Base-by-base conservation (phyloP, 495 filamentous ascomycete species). In the Talaromyces borbonicus region DNA sequence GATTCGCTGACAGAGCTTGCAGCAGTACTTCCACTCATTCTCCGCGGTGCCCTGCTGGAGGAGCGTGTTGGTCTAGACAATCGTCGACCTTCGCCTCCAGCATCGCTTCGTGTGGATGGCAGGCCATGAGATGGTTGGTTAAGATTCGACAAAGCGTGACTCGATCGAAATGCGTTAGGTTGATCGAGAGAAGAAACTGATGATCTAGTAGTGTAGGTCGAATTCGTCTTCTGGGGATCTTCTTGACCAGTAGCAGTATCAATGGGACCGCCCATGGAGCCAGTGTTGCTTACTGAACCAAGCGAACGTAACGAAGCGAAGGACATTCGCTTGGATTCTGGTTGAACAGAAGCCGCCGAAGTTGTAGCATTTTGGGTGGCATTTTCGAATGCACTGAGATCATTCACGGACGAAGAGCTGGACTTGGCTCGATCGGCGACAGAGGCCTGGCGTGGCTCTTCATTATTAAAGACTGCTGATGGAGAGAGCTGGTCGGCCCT, bases 11-110 rank as follows among this genome's bases (percentile, higher is more conserved):
- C 56, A 27, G 79, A 89, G 62, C 85, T 89, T 30, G 81, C 75
- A 20, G 66, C 80, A 47, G 82, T 88, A 55, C 85, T 89, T 16
- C 78, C 80, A 58, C 84, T 89, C 43, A 88, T 75, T 50, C 86
- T 73, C 48, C 85, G 71, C 53, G 82, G 79, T 11, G 80, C 79
- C 39, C 84, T 75, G 56, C 85, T 89, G 23, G 86, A 75, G 27
- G 85, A 87, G 49, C 79, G 73, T 25, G 65, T 69, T 18, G 72
- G 67, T 36, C 70, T 69, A 18, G 71, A 52, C 19, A 55, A 47
- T n/a, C 54, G 53, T 15, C 62, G 56, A 35, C 43, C 27, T 15
- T 69, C 66, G 1, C 48, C 30, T 8, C 24, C 25, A 33, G 43
- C 16, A 14, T 69, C 66, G 35, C 11, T 35, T 14, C 47, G 14